Percentiles rank a stretch among this genome's conserved stretches.
These are phyloP conservation scores for Colletotrichum plurivorum DNA, from an alignment of 2,329 filamentous ascomycete species.

Conservation along the genomic window DNA sequence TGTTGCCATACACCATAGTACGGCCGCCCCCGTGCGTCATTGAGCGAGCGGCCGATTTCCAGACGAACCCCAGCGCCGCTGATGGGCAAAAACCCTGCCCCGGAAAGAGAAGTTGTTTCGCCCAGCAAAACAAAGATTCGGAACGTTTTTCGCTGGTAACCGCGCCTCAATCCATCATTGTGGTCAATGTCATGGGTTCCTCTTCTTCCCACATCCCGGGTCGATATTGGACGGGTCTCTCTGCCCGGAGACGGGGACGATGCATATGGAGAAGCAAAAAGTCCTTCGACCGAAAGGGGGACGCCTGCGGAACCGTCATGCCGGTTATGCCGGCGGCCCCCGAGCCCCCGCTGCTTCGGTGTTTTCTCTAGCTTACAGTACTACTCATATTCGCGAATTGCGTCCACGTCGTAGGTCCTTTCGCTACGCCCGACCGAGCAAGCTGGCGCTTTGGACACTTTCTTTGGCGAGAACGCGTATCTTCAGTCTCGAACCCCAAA, in stretches of 20 bases:
- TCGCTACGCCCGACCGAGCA: background rate
- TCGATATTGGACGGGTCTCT: background rate
- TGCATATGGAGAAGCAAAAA: background rate
- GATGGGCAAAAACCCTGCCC: slow-evolving; percentile 1
- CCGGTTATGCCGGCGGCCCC: background rate
- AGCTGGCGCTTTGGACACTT: background rate
- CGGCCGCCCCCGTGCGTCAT: slow-evolving; percentile 12
- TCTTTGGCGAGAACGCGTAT: background rate
- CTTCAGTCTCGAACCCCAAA: background rate
- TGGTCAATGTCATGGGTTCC: slow-evolving; percentile 6
- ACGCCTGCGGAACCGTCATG: background rate
- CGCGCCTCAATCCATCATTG: background rate
- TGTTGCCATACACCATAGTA: background rate
- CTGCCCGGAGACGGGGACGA: background rate
- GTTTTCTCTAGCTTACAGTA: background rate
- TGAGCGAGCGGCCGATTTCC: slow-evolving; percentile 12
- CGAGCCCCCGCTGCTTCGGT: background rate
- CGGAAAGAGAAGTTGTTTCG: background rate
- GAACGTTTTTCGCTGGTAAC: slow-evolving; percentile 9
- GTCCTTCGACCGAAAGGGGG: too few species aligned
- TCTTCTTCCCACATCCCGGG: slow-evolving; percentile 24
- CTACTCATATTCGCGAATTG: background rate
- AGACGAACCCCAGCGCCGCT: slow-evolving; percentile 24
- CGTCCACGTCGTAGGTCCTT: background rate
- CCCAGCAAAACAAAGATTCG: background rate